Conservation (phyloP, 495 filamentous ascomycete species). For the Tuber melanosporum region DNA sequence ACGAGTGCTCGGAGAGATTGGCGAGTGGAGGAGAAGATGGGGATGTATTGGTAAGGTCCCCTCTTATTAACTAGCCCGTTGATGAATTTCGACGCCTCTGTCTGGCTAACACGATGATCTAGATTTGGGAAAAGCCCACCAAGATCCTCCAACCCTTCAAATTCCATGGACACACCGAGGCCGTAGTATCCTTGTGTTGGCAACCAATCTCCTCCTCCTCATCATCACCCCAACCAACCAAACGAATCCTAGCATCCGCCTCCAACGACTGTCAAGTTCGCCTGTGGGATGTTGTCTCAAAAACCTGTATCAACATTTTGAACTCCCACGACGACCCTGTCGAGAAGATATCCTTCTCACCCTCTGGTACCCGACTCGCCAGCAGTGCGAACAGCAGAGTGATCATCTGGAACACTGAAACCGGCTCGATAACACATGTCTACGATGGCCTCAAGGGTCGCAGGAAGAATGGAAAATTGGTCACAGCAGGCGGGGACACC, state of each 20-base stretch:
- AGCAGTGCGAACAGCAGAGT: constrained; percentile 36
- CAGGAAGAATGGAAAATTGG: constrained; percentile 30
- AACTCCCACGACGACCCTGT: constrained; percentile 32
- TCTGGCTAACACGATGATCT: constrained; percentile 12
- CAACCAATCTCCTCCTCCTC: constrained; percentile 22
- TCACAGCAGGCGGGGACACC: constrained; percentile 9
- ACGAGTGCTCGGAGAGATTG: constrained; percentile 33
- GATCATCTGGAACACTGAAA: constrained; percentile 34
- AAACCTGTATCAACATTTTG: constrained; percentile 26
- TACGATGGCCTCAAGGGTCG: constrained; percentile 34
- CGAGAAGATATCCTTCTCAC: constrained; percentile 40
- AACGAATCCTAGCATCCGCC: constrained; percentile 36
- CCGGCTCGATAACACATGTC: constrained; percentile 35
- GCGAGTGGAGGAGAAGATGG: constrained; percentile 37
- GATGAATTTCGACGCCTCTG: not conserved
- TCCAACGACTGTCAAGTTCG: constrained; percentile 37
- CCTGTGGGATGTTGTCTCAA: constrained; percentile 34
- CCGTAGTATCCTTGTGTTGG: constrained; percentile 34
- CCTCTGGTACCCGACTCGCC: constrained; percentile 33
- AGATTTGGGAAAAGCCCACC: constrained; percentile 37
- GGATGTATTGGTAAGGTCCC: constrained; percentile 22
- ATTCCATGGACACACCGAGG: constrained; percentile 23
- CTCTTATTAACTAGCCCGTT: not conserved
- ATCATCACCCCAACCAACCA: constrained; percentile 10
- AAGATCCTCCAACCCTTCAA: constrained; percentile 21